phyloP scores from a whole-genome alignment of 768 basidiomycete species.

The Fistulinella prunicolor region DNA sequence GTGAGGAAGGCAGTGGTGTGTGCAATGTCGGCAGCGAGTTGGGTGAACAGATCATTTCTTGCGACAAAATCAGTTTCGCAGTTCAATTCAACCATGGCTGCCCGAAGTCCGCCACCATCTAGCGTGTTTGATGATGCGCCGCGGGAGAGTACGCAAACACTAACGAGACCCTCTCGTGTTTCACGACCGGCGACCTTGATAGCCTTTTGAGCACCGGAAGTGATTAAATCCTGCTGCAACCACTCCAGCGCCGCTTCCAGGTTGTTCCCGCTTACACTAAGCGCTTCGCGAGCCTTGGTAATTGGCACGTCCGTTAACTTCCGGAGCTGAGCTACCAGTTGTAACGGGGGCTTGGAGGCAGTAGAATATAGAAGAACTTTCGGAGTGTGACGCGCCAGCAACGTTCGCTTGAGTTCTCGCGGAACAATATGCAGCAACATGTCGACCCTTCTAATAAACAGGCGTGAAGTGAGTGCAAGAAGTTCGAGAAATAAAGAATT shows the following conservation, averaged over 20 bases:
- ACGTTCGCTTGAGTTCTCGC: conserved; percentile 1
- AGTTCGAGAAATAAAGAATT: neutral
- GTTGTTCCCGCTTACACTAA: conserved; percentile 70
- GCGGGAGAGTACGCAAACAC: conserved; percentile 67
- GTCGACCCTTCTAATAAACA: neutral
- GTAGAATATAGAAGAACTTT: conserved; percentile 49
- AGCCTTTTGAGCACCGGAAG: conserved; percentile 73
- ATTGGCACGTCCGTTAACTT: conserved; percentile 81
- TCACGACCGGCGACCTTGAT: conserved; percentile 77
- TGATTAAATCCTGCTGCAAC: conserved; percentile 71
- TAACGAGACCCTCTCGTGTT: conserved; percentile 77
- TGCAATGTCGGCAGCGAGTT: conserved; percentile 75
- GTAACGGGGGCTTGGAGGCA: conserved; percentile 56
- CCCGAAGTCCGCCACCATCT: conserved; percentile 54
- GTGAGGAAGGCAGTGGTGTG: conserved; percentile 77
- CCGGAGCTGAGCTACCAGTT: conserved; percentile 83
- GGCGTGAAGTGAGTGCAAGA: too few relatives aligned
- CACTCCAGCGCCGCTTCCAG: conserved; percentile 72
- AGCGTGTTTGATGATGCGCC: conserved; percentile 43
- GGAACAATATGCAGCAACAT: conserved; percentile 18
- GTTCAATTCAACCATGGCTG: conserved; percentile 87
- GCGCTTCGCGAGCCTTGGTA: conserved; percentile 85
- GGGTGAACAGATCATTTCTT: conserved; percentile 76
- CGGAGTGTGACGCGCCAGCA: neutral
- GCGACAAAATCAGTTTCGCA: conserved; percentile 98